Conservation (phyloP, 225 moss, liverwort and hornwort species). For the Physcomitrellopsis africana region DNA sequence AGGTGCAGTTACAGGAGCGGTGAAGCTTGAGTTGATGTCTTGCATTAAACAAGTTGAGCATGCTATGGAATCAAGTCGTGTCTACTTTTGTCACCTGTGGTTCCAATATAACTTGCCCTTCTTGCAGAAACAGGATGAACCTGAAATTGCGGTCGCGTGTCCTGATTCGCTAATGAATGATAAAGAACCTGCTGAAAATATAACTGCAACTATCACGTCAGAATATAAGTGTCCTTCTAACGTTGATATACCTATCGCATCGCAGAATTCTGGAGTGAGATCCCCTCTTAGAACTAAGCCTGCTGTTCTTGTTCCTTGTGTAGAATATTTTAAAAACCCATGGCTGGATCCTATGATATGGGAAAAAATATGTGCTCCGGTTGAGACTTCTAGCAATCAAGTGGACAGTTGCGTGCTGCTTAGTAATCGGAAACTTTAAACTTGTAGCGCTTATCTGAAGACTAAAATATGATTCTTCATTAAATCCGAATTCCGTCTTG, state of each 20-base stretch:
- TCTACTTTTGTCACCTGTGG: slow-evolving; percentile 20
- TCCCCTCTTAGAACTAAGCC: slow-evolving; percentile 25
- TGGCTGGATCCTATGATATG: slow-evolving; percentile 56
- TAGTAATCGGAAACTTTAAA: slow-evolving; percentile 36
- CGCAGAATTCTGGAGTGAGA: slow-evolving; percentile 38
- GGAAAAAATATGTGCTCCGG: slow-evolving; percentile 51
- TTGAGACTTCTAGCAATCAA: slow-evolving; percentile 38
- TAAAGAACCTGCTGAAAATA: slow-evolving; percentile 58
- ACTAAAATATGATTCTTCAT: slow-evolving; percentile 28
- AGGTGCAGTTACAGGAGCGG: slow-evolving; percentile 19
- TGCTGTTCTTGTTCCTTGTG: slow-evolving; percentile 29
- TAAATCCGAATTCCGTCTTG: slow-evolving; percentile 49
- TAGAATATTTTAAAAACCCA: slow-evolving; percentile 41
- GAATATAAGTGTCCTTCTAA: slow-evolving; percentile 39
- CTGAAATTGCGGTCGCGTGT: slow-evolving; percentile 52
- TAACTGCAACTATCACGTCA: slow-evolving; percentile 38
- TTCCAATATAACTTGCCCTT: slow-evolving; percentile 45
- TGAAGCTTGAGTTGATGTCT: slow-evolving; percentile 26
- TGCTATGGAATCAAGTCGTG: slow-evolving; percentile 25
- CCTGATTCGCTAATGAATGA: slow-evolving; percentile 45
- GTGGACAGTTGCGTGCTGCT: slow-evolving; percentile 36
- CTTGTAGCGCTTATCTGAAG: slow-evolving; percentile 39
- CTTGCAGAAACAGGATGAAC: slow-evolving; percentile 62
- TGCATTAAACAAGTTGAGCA: slow-evolving; percentile 33
- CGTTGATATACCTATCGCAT: slow-evolving; percentile 33